Percentiles rank a stretch among this genome's conserved stretches.
Evolutionary conservation across 148 eudicot species (phyloP).

Genomic region (Heliosperma pusillum): DNA sequence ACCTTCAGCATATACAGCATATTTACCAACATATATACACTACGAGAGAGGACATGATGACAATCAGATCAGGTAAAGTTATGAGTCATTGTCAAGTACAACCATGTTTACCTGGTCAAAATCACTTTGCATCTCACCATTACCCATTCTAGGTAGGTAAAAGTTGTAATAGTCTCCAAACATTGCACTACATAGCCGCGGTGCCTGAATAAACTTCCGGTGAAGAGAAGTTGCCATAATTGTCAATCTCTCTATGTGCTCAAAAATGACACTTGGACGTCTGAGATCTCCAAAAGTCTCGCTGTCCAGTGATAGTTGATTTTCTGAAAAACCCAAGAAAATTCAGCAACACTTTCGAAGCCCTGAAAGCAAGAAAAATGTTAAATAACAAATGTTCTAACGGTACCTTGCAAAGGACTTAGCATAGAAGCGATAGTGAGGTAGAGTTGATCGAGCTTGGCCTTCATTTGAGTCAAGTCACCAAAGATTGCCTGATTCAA

Average conservation of each 20-base stretch:
- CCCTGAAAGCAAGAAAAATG: constrained; percentile 13
- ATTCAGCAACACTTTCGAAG: constrained; percentile 5
- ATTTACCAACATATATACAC: no score
- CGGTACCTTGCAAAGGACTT: constrained; percentile 66
- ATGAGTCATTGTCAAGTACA: not conserved
- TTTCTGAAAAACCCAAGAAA: constrained; percentile 41
- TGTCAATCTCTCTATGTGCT: constrained; percentile 62
- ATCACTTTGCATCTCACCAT: constrained; percentile 27
- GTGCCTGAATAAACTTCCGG: constrained; percentile 63
- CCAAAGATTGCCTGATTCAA: constrained; percentile 68
- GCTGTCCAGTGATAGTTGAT: constrained; percentile 40
- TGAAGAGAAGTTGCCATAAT: constrained; percentile 77
- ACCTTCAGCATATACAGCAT: not conserved
- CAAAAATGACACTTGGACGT: constrained; percentile 58
- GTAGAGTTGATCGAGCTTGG: constrained; percentile 68
- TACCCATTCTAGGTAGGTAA: constrained; percentile 67
- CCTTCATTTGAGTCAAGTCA: constrained; percentile 55
- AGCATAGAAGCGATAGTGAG: constrained; percentile 59
- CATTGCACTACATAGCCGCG: constrained; percentile 54
- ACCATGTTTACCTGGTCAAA: constrained; percentile 36
- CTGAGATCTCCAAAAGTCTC: constrained; percentile 59
- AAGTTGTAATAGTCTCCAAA: constrained; percentile 61
- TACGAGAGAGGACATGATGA: not conserved
- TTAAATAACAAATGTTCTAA: not conserved
- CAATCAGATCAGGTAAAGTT: not conserved